Base-by-base conservation (phyloP, 129 eudicot genomes). In the Ambrosia trifida region DNA sequence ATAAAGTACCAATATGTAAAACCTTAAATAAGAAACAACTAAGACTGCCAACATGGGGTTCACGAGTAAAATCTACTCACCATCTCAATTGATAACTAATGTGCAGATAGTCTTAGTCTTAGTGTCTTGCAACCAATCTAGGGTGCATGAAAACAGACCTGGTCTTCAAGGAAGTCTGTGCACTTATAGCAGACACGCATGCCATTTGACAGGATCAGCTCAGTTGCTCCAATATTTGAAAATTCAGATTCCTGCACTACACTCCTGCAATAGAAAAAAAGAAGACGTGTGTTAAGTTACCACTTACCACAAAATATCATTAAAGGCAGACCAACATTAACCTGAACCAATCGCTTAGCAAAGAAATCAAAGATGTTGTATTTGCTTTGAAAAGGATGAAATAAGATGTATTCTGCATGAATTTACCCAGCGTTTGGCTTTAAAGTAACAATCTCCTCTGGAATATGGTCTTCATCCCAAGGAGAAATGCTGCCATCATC, bases 121-220 rank as follows among this genome's bases (percentile, higher is more conserved):
- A 24, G 28, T 24, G 28, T 24, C 0, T 24, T 38, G 35, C 19
- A 30, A 40, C 38, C 20, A 65, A 72, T 63, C 9, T 30, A 40
- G 35, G 65, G 14, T 14, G 53, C 76, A 63, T 18, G 61, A 54
- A 75, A 60, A 57, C 69, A 72, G 76, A 92, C 98, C 98, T 92
- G 98, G 68, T 92, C 98, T 85, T 92, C 87, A 70, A 89, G 83
- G 77, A 89, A 92, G 76, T 92, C 95, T 1, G 96, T 92, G 78
- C 88, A 83, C 80, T 92, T 92, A 49, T 92, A 89, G 86, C 96
- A 89, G 63, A 92, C 96, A 65, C 93, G 85, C 91, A 92, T 89
- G 74, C 98, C 98, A 85, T 92, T 92, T 66, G 96, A 92, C 7
- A 92, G 73, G 76, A 86, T 76, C 49, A 89, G 66, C 81, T 92